Evolutionary conservation across 768 basidiomycete genomes (phyloP), one percentile per base, ranked within the genome.

Genomic region (Clavulina sp.): DNA sequence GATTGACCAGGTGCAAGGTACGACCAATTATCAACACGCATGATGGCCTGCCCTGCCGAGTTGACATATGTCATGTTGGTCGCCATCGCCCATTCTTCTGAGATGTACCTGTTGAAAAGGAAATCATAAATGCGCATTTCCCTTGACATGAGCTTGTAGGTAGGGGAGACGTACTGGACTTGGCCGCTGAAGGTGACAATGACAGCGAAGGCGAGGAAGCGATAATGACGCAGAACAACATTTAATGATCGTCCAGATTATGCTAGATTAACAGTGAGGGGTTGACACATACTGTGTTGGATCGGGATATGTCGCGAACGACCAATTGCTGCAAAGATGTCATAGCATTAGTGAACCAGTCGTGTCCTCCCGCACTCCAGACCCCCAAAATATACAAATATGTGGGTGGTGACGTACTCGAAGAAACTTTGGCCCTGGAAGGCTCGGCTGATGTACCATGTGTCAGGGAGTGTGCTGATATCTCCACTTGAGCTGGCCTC

Each of bases 21-120:
- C 9, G 55, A 49, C 3, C 29, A 33, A 30, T 54, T 50, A 36
- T 56, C 55, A n/a, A 44, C 55, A 34, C 43, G 41, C 55, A 56
- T 56, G 32, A 56, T 50, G 16, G 51, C 34, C 47, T 50, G 33
- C 24, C 47, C 47, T 16, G 46, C 47, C 18, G 19, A 24, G 23
- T 31, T 28, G 23, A 55, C 48, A 31, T 56, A 56, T 18, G 53
- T 47, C n/a, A 56, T 19, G n/a, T 34, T 32, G 18, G 21, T 24
- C 7, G 43, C 31, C 18, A 48, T 43, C 13, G 36, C 48, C 41
- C 38, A 36, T 4, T 19, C 38, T 21, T 49, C 33, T 13, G 43
- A 46, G 19, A 56, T 54, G 38, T 56, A 56, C 30, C 55, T 56
- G 49, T 5, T n/a, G 29, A 21, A 47, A 29, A 4, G 21, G 6